A percentile compares a stretch with the other conserved stretches of the same genome.
phyloP scores from a whole-genome alignment of 768 basidiomycete species.

The Lactarius sanguifluus region DNA sequence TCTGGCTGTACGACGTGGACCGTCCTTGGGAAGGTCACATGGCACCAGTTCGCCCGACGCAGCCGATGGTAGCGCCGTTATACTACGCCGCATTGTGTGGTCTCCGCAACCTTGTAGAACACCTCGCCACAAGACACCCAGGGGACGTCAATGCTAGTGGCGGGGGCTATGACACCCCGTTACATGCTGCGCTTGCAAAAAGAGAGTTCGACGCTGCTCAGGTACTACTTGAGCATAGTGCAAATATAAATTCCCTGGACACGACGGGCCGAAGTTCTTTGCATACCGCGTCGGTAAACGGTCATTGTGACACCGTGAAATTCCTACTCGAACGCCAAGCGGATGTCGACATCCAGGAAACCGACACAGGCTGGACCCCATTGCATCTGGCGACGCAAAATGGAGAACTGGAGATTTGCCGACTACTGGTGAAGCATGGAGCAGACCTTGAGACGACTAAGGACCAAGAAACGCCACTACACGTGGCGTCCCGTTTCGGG shows the following conservation, averaged over 20 bases:
- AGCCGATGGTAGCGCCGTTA: neutral
- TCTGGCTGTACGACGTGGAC: slow-evolving; percentile 4
- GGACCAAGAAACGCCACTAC: neutral
- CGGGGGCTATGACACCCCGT: neutral
- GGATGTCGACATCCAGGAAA: neutral
- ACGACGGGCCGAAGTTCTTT: neutral
- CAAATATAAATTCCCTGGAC: neutral
- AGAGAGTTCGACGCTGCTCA: neutral
- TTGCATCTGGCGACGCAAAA: neutral
- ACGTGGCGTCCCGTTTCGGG: neutral
- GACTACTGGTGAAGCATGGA: neutral
- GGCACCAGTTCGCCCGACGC: neutral
- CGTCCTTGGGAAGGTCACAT: neutral
- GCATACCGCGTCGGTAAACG: neutral
- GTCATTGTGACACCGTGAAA: neutral
- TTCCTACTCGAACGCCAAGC: neutral
- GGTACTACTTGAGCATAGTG: neutral
- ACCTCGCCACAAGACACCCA: neutral
- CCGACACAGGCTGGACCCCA: neutral
- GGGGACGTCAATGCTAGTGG: neutral
- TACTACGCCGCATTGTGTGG: slow-evolving; percentile 10
- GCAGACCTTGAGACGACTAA: neutral
- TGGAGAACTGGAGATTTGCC: neutral
- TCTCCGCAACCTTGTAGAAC: neutral
- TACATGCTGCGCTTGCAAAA: neutral